Evolutionary conservation across 169 alveolate genomes (phyloP), one percentile per base, ranked within the genome.

Genomic region (Theileria orientalis): DNA sequence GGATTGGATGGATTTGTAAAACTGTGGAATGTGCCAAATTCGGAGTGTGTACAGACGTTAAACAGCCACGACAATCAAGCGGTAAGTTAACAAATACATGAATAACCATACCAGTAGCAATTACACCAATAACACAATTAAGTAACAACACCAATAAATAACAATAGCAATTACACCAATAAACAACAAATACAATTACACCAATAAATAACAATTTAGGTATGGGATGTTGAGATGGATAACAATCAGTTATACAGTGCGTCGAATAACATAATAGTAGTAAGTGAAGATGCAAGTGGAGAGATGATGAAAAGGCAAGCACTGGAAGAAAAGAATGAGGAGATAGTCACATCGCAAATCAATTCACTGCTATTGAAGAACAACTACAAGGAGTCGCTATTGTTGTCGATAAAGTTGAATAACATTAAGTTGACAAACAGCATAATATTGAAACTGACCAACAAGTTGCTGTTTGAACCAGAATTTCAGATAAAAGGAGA

Each of bases 1-100:
- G 85, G 85, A 19, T 51, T 82, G 89, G 85, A 72, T 33, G 89
- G 89, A 0, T 44, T 73, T 35, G 56, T 82, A 40, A 82, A 82
- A 57, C 23, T 82, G 37, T 82, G 89, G 89, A 82, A 82, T 41
- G 47, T 82, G 32, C 69, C 63, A 57, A 82, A 79, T n/a, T 82
- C 89, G 21, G 85, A 73, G 29, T 82, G 89, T 54, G 52, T 74
- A 14, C 69, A 54, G 63, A 82, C 89, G 29, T 69, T 74, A 1
- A 76, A 82, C 51, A 64, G 61, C 63, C 89, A 82, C 52, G 44
- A 56, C 14, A 41, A 67, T 27, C 74, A 79, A 16, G 59, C 69
- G 76, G 87, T 37, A 66, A 19, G n/a, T 44, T 8, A 33, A 2
- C 3, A 11, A n/a, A 33, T 2, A 25, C 29, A 3, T 63, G 32